These are phyloP conservation scores for Diaporthe aspalathi DNA, from an alignment of 2,329 filamentous ascomycete species.

Conservation along the genomic window DNA sequence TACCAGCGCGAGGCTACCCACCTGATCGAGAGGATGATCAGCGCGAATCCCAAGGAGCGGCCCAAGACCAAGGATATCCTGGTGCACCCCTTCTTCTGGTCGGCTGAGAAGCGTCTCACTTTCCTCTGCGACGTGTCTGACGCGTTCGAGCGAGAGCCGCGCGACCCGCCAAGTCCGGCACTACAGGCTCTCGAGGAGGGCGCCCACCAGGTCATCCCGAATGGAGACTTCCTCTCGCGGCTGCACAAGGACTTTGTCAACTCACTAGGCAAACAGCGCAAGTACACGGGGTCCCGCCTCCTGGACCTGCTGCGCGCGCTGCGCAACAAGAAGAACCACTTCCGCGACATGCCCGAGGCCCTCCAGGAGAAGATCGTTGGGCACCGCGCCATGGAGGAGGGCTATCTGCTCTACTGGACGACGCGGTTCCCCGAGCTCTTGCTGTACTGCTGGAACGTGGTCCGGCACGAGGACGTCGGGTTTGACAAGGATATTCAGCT, in stretches of 20 bases:
- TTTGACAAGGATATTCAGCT: constrained; percentile 76
- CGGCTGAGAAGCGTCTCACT: constrained; percentile 84
- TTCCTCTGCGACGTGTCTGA: constrained; percentile 98
- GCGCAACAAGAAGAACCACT: constrained; percentile 97
- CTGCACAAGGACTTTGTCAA: constrained; percentile 88
- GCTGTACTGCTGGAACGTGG: constrained; percentile 81
- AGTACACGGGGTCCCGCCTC: constrained; percentile 87
- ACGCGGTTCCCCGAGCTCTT: constrained; percentile 81
- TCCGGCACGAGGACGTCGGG: constrained; percentile 67
- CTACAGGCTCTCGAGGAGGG: constrained; percentile 70
- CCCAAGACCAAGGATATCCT: constrained; percentile 84
- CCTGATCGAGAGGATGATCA: constrained; percentile 84
- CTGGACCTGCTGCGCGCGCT: constrained; percentile 89
- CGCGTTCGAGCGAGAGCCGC: constrained; percentile 92
- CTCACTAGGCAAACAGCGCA: constrained; percentile 91
- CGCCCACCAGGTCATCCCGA: constrained; percentile 62
- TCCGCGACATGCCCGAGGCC: constrained; percentile 90
- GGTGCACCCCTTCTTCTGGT: constrained; percentile 97
- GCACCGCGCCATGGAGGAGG: constrained; percentile 57
- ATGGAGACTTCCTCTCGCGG: constrained; percentile 80
- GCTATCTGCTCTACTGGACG: constrained; percentile 88
- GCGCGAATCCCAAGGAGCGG: constrained; percentile 63
- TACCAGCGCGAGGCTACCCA: constrained; percentile 89
- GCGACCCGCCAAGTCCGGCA: constrained; percentile 80
- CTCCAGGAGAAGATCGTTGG: constrained; percentile 71